Percentiles rank a stretch among this genome's conserved stretches.
Conservation (phyloP, 495 filamentous ascomycete genomes). For the Neurospora discreta region DNA sequence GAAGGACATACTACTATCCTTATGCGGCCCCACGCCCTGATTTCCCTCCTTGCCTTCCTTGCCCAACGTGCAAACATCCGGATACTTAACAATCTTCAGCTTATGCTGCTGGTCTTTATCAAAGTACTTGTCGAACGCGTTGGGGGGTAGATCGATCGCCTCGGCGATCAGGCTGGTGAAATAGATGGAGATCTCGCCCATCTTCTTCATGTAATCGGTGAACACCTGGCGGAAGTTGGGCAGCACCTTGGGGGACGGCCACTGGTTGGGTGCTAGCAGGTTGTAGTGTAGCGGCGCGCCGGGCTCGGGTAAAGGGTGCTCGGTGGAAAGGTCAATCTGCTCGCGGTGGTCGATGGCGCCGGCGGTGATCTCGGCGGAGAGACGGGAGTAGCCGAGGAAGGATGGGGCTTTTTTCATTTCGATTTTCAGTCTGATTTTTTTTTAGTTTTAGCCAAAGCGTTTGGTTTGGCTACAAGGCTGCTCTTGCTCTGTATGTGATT, state of each 20-base stretch:
- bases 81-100: conserved; percentile 87
- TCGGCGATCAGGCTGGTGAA: conserved; percentile 86
- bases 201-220: conserved; percentile 62
- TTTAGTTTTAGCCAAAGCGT: background rate
- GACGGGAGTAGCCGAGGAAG: conserved; percentile 51
- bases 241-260: conserved; percentile 58
- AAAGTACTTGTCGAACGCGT: conserved; percentile 75
- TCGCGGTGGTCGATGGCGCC: conserved; percentile 61
- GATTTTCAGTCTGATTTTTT: conserved; percentile 50
- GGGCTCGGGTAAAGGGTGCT: conserved; percentile 53
- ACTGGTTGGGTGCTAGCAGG: conserved; percentile 80
- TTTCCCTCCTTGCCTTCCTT: conserved; percentile 36
- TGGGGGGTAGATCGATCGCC: conserved; percentile 60
- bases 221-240: conserved; percentile 62
- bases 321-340: conserved; percentile 81
- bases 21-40: conserved; percentile 85
- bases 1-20: conserved; percentile 53
- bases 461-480: background rate
- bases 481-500: background rate
- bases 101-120: conserved; percentile 77
- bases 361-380: conserved; percentile 51
- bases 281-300: conserved; percentile 65
- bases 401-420: conserved; percentile 78
- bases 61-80: conserved; percentile 43
- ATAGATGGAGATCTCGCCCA: conserved; percentile 55